Evolutionary conservation across 2,329 filamentous ascomycete genomes (phyloP).

Genomic region (Ophiocordyceps polyrhachis-furcata): DNA sequence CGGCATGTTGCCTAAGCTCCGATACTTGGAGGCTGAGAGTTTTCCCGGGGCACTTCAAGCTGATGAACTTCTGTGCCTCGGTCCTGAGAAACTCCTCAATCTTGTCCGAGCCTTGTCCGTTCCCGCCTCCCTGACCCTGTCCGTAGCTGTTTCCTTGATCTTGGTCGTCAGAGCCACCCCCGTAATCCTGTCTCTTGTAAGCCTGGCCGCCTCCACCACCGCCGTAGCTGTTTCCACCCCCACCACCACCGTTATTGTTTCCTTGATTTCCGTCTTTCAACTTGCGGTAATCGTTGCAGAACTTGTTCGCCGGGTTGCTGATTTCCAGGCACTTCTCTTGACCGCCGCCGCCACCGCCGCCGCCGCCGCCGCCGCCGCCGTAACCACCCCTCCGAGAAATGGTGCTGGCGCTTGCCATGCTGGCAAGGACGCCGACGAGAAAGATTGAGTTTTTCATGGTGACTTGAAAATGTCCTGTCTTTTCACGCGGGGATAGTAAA

Average conservation of each 20-base stretch:
- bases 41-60: background rate
- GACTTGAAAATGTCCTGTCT: background rate
- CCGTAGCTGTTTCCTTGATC: background rate
- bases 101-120: background rate
- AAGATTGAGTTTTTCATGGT: background rate
- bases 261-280: background rate
- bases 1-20: background rate
- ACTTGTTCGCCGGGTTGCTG: background rate
- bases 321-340: background rate
- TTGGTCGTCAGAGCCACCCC: background rate
- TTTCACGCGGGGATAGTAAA: background rate
- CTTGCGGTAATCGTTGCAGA: background rate
- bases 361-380: background rate
- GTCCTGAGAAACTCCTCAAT: background rate
- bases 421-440: background rate
- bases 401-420: background rate
- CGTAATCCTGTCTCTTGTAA: background rate
- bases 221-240: background rate
- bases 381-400: background rate
- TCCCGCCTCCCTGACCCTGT: background rate
- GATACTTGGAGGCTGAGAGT: background rate
- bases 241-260: background rate
- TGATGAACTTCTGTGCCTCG: background rate
- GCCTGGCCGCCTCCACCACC: background rate
- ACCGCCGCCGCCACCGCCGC: background rate